Percentiles rank a stretch among this genome's conserved stretches.
These are phyloP conservation scores for Chlamydomonas eustigma DNA, from an alignment of 139 green algal genomes.

Conservation along the genomic window DNA sequence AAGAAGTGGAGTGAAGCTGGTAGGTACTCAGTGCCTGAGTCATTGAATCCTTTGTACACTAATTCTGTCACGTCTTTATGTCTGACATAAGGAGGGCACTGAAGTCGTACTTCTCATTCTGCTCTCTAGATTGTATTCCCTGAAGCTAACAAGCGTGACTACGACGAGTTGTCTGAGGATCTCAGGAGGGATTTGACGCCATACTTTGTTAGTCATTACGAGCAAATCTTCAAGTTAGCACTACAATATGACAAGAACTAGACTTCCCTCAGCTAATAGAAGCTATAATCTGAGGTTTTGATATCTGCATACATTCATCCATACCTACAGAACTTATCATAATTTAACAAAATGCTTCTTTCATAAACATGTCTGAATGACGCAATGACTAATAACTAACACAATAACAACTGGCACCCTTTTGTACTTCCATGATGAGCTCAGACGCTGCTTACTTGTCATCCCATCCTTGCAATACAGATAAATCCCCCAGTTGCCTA, in stretches of 20 bases:
- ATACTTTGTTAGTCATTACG: conserved; percentile 82
- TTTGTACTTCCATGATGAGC: too few species aligned
- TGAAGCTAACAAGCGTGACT: conserved; percentile 85
- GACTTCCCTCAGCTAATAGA: too few species aligned
- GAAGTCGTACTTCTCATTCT: not conserved
- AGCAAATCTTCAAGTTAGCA: conserved; percentile 81
- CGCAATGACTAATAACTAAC: too few species aligned
- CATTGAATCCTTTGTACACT: not conserved
- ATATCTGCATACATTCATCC: too few species aligned
- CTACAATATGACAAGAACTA: conserved; percentile 49
- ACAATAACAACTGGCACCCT: too few species aligned
- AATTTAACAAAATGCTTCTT: too few species aligned
- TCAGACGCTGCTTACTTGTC: not conserved
- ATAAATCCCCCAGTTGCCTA: not conserved
- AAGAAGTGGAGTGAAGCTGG: conserved; percentile 56
- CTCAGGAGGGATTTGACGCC: conserved; percentile 75
- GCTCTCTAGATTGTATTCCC: conserved; percentile 73
- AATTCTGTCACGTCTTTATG: not conserved
- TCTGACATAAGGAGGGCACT: not conserved
- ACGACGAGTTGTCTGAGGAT: conserved; percentile 87
- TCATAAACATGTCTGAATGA: too few species aligned
- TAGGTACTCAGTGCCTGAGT: conserved; percentile 30
- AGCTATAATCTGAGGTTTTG: too few species aligned
- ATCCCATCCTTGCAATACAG: not conserved
- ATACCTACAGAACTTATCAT: too few species aligned